Base-by-base conservation (phyloP, 2,329 filamentous ascomycete species). In the Chaetothyriales sp. region DNA sequence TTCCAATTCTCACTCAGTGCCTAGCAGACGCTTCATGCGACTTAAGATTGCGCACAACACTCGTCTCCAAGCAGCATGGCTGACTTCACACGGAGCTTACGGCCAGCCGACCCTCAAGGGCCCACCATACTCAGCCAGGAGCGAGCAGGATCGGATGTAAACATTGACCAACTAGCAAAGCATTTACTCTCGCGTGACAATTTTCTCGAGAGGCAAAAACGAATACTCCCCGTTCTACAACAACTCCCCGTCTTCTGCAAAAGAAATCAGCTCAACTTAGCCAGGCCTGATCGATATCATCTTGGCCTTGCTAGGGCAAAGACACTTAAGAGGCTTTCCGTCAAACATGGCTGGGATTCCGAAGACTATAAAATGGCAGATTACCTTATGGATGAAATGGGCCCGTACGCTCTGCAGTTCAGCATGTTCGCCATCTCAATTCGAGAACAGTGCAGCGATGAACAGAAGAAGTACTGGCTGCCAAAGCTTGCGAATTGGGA, bases 371-470 rank as follows among this genome's bases (percentile, higher is more conserved):
- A 66, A 44, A 76, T 76, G 69, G 70, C 70, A 0, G 69, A 70
- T 55, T 75, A 77, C 58, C 66, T 77, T 3, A 69, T 70, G 29
- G 74, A 76, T 53, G 74, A 77, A 61, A 73, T 76, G 54, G 71
- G 67, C 40, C 73, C 73, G 3, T 77, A 73, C 58, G 49, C 49
- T n/a, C 64, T 77, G 47, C 73, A 76, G 51, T 67, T 69, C 60
- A 64, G 65, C 50, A 76, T 76, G 73, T 76, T 76, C 55, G 64
- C 69, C 58, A 70, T 70, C 4, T 76, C 73, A 15, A 64, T 76
- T 22, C 64, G 68, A 44, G 72, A 76, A 57, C 74, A 77, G 58
- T 73, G 63, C 4, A 70, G 65, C 48, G 67, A 73, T 18, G 66
- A 69, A 55, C 73, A 76, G 54, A 65, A 67, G 37, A 65, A 65